Percentiles rank a stretch among this genome's conserved stretches.
These are phyloP conservation scores for Ophiostoma piceae DNA, from an alignment of 2,329 filamentous ascomycete genomes.

Conservation along the genomic window DNA sequence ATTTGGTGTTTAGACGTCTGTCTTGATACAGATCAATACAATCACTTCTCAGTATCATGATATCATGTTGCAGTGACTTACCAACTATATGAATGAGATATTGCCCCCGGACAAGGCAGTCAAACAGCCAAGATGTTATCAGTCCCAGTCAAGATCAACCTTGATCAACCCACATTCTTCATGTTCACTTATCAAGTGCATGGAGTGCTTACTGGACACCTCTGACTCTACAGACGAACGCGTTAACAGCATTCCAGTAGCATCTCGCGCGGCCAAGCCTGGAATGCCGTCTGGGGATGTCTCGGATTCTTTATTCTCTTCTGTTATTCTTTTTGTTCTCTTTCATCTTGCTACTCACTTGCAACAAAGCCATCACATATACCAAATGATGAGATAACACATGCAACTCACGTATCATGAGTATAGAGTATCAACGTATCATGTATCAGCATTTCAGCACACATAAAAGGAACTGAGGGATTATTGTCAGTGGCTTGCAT, in stretches of 20 bases:
- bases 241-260: constrained; percentile 3
- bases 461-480: not conserved
- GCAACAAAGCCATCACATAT: no score
- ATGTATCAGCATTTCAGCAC: not conserved
- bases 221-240: not conserved
- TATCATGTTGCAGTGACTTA: no score
- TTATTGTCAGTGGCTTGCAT: not conserved
- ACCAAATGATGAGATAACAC: no score
- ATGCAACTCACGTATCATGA: no score
- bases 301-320: not conserved
- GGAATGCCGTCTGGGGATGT: not conserved
- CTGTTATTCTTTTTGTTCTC: not conserved
- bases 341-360: no score
- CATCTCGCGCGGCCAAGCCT: not conserved
- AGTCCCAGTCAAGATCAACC: not conserved
- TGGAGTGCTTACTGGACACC: not conserved
- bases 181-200: not conserved
- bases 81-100: no score
- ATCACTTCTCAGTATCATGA: no score
- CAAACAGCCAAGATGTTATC: not conserved
- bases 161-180: not conserved
- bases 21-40: no score
- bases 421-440: no score
- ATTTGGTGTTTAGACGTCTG: not conserved
- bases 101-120: not conserved